Evolutionary conservation across 768 basidiomycete genomes (phyloP), one percentile per base, ranked within the genome.

Genomic region (Cubamyces sp.): DNA sequence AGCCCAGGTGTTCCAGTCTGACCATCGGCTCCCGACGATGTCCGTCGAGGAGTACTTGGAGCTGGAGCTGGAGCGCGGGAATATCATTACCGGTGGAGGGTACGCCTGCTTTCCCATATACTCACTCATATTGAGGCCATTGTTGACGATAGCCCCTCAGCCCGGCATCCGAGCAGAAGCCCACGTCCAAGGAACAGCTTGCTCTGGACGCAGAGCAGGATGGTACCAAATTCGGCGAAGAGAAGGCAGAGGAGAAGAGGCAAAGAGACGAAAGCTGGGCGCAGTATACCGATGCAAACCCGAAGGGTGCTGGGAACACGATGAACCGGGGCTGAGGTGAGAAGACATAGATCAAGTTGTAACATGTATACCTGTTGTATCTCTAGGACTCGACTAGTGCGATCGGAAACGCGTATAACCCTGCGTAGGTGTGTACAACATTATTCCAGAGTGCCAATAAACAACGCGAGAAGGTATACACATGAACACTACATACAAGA

Each of bases 231-330:
- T 80, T 81, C 28, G 91, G 87, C 0, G 87, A 87, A 57, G 76
- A 84, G 64, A 92, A 87, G 66, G 79, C 72, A 18, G 95, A 96
- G 70, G 80, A 87, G 70, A 89, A 91, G 75, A 77, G 95, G 47
- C 80, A 82, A 68, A 91, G 94, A 72, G 92, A 96, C 67, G 94
- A 98, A 73, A 87, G 87, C 39, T 98, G 96, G 95, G 94, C 95
- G 30, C 80, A 78, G 60, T 98, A 85, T 69, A 94, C 89, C 16
- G 97, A 98, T 53, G 81, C 78, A 25, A 88, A 99, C 74, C 87
- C 89, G 14, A 88, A 81, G 69, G 97, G 97, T 1, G 91, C 90
- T n/a, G 97, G 97, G 3, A 99, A 99, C 73, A 96, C 89, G 12
- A 94, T 96, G 91, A 97, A 98, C 74, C 84, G 92, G 64, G 95